Evolutionary conservation across 768 basidiomycete genomes (phyloP), one percentile per base, ranked within the genome.

Genomic region (Xerocomus spinulosus): DNA sequence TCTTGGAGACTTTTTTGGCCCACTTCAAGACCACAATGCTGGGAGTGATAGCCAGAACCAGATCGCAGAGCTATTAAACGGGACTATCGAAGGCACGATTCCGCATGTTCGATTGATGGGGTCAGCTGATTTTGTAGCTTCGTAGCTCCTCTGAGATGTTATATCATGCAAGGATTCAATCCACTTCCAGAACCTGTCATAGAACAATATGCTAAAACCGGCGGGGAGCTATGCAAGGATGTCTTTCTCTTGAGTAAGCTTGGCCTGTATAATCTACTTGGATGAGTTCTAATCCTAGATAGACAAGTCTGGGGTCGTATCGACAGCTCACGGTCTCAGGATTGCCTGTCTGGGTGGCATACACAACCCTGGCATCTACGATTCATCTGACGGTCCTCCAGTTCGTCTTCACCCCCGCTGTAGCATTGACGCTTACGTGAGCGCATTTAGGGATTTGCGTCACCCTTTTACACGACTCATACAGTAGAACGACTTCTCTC

Each of bases 141-240:
- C 46, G 48, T 55, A 95, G 91, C 83, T 24, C 90, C 94, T 10
- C 70, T 95, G 15, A 87, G 90, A 59, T 93, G 91, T 57, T 97
- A 95, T 70, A 82, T 96, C 49, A 93, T 92, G 80, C 84, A 92
- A 63, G 94, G 94, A 15, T 79, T 82, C 44, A 70, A 82, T 54
- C 81, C 85, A 2, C 66, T 97, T 13, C 92, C 93, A 5, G 72
- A 77, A 37, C 63, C 70, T 23, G 82, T 96, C 15, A 78, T 89
- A 49, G 81, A 85, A 53, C 85, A 82, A 62, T 85, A 89, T 60
- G 76, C 80, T 17, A 77, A 80, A 63, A 85, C 83, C 2, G 82
- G 83, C 2, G 91, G 90, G 32, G 84, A 93, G 60, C 60, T 98
- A 21, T 84, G 82, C 62, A 77, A 79, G 53, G 91, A 92, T 59